A percentile compares a stretch with the other conserved stretches of the same genome.
phyloP scores from a whole-genome alignment of 352 stramenopile genomes.

The Aphanomyces invadans region DNA sequence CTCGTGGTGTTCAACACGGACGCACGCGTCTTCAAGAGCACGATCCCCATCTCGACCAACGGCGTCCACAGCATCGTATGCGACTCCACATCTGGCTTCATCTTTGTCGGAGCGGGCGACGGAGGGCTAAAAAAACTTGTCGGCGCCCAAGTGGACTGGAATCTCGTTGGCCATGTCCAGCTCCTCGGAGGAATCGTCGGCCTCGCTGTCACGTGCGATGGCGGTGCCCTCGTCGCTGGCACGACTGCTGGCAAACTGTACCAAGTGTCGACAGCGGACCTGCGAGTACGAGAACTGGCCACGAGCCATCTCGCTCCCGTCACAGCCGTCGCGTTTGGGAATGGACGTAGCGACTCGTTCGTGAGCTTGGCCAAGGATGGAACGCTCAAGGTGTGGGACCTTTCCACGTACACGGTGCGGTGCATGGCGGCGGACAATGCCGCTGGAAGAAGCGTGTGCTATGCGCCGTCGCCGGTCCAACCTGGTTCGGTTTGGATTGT shows the following conservation, averaged over 20 bases:
- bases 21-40: constrained; percentile 50
- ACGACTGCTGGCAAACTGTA: constrained; percentile 75
- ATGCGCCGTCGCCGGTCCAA: constrained; percentile 25
- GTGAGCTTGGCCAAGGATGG: constrained; percentile 65
- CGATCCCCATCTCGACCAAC: constrained; percentile 51
- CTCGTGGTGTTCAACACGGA: constrained; percentile 82
- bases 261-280: constrained; percentile 39
- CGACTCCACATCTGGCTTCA: constrained; percentile 44
- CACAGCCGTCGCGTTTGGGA: constrained; percentile 51
- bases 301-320: constrained; percentile 61
- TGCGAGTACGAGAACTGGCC: constrained; percentile 45
- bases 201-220: constrained; percentile 52
- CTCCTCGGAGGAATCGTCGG: constrained; percentile 73
- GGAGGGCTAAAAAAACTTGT: constrained; percentile 80
- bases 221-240: constrained; percentile 48
- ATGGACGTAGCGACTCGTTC: constrained; percentile 46
- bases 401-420: constrained; percentile 59
- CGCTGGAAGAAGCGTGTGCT: constrained; percentile 38
- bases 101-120: constrained; percentile 82
- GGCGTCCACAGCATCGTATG: constrained; percentile 69
- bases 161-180: constrained; percentile 70
- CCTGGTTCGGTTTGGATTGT: constrained; percentile 31
- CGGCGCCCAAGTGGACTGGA: constrained; percentile 72
- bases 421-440: constrained; percentile 57
- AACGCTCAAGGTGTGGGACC: constrained; percentile 56